These are phyloP conservation scores for Plectosphaerella sp. DNA, from an alignment of 2,329 filamentous ascomycete genomes.

Conservation along the genomic window DNA sequence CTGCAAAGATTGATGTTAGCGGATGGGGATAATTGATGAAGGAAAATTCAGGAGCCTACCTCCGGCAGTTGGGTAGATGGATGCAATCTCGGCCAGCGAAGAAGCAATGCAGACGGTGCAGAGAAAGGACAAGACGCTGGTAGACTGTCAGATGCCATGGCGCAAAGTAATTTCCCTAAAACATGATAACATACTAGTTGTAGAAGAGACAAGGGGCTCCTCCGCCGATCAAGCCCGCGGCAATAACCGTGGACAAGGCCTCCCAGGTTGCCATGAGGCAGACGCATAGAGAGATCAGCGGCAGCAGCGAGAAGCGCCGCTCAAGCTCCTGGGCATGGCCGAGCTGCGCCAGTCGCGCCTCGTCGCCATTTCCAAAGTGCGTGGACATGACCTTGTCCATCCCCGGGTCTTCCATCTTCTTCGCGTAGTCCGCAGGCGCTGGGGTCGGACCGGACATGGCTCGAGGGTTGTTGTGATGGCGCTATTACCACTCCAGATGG, in stretches of 20 bases:
- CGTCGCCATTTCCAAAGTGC: slow-evolving; percentile 6
- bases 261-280: slow-evolving; percentile 50
- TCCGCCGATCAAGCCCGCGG: slow-evolving; percentile 36
- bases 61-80: slow-evolving; percentile 28
- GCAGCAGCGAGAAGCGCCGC: slow-evolving; percentile 33
- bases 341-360: slow-evolving; percentile 19
- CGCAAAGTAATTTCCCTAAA: not conserved
- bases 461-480: not conserved
- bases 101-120: slow-evolving; percentile 31
- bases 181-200: slow-evolving; percentile 26
- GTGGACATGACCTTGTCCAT: not conserved
- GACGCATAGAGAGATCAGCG: slow-evolving; percentile 36
- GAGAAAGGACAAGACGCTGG: slow-evolving; percentile 34
- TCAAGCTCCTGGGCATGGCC: slow-evolving; percentile 24
- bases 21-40: no score
- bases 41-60: slow-evolving; percentile 18
- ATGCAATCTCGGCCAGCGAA: slow-evolving; percentile 34
- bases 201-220: slow-evolving; percentile 42
- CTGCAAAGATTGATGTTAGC: slow-evolving; percentile 6
- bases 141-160: not conserved
- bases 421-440: not conserved
- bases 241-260: slow-evolving; percentile 39
- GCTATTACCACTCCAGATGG: not conserved
- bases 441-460: not conserved
- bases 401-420: not conserved